phyloP scores from a whole-genome alignment of 1,139 yeast genomes.

The Hyphopichia wangnamkhiaoensis region DNA sequence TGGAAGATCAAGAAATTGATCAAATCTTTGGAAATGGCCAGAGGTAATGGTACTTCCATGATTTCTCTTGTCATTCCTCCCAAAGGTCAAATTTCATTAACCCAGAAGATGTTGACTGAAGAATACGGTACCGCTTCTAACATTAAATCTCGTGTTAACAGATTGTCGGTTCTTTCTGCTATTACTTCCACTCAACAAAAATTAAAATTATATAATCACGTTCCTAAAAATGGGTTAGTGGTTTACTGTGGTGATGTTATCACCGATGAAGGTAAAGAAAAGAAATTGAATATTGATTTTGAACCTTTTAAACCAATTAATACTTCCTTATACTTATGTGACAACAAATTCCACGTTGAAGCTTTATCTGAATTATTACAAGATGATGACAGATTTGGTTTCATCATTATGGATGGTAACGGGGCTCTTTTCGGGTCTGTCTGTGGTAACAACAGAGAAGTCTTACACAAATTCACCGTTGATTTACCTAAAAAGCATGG shows the following conservation, averaged over 20 bases:
- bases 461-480: constrained; percentile 92
- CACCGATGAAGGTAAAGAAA: constrained; percentile 96
- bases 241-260: constrained; percentile 97
- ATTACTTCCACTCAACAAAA: constrained; percentile 98
- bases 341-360: constrained; percentile 97
- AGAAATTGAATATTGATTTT: constrained; percentile 90
- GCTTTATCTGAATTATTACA: constrained; percentile 91
- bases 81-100: constrained; percentile 85
- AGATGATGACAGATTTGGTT: constrained; percentile 94
- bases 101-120: constrained; percentile 91
- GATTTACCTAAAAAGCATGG: constrained; percentile 99
- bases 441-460: constrained; percentile 95
- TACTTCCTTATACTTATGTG: constrained; percentile 93
- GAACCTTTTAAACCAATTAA: constrained; percentile 98
- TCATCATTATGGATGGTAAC: constrained; percentile 98
- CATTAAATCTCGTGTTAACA: constrained; percentile 94
- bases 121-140: constrained; percentile 99
- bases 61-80: constrained; percentile 95
- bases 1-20: constrained; percentile 97
- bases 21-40: constrained; percentile 81
- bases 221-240: constrained; percentile 93
- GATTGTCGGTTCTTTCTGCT: constrained; percentile 92
- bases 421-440: constrained; percentile 96
- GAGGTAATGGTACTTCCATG: constrained; percentile 99
- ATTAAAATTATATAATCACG: constrained; percentile 81